Conservation (phyloP, 148 eudicot species). For the Rhododendron ovatum region DNA sequence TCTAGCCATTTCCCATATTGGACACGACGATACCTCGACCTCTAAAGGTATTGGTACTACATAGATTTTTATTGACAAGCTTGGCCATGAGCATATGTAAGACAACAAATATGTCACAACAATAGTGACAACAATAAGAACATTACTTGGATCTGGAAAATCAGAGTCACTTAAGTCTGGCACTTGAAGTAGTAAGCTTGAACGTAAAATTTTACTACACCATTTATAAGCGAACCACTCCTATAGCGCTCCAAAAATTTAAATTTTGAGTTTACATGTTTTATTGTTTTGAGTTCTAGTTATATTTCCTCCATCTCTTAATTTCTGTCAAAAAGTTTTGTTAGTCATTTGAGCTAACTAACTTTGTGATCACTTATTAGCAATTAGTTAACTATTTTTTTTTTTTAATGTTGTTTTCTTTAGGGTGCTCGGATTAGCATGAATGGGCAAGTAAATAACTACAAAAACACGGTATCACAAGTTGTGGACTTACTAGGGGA, state of each 20-base stretch:
- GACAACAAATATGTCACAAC: background rate
- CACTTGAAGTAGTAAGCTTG: background rate
- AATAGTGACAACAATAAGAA: no score
- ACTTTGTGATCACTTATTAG: no score
- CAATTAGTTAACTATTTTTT: no score
- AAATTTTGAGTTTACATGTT: background rate
- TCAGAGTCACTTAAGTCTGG: no score
- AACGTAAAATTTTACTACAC: background rate
- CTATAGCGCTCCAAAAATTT: background rate
- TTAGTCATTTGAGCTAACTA: no score
- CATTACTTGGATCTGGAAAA: background rate
- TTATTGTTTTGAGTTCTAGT: no score
- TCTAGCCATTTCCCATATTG: no score
- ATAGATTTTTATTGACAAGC: background rate
- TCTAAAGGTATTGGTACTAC: no score
- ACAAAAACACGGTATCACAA: constrained; percentile 39
- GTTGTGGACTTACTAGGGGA: constrained; percentile 37
- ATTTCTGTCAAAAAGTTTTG: no score
- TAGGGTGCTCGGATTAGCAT: constrained; percentile 41
- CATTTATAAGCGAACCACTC: background rate
- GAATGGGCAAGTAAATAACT: constrained; percentile 38
- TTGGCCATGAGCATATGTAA: background rate
- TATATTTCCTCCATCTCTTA: background rate
- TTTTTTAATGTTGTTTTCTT: no score
- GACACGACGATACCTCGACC: no score